Percentiles rank a stretch among this genome's conserved stretches.
Evolutionary conservation across 1,284 basidiomycete species (phyloP).

Genomic region (Ceratobasidium sp.): DNA sequence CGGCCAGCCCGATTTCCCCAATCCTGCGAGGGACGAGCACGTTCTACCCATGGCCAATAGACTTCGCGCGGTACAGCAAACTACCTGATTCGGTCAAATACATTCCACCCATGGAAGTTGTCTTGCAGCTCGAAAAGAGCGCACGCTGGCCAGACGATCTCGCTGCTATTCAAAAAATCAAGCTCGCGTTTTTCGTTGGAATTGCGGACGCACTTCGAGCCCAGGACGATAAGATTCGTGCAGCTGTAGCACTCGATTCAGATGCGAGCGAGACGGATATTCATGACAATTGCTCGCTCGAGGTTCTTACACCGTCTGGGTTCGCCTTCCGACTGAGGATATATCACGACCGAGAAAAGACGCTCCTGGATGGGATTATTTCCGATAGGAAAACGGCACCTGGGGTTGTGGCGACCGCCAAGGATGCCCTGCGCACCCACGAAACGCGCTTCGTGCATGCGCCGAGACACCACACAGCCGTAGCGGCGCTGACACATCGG

Average conservation of each 20-base stretch:
- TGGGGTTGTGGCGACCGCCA: conserved; percentile 56
- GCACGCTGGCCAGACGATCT: conserved; percentile 96
- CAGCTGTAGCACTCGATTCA: conserved; percentile 65
- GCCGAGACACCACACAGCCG: conserved; percentile 84
- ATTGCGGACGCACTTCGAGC: conserved; percentile 67
- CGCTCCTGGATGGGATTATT: conserved; percentile 74
- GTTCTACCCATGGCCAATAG: conserved; percentile 72
- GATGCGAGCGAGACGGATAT: conserved; percentile 61
- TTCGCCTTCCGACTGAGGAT: conserved; percentile 87
- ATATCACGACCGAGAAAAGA: conserved; percentile 86
- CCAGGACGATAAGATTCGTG: conserved; percentile 52
- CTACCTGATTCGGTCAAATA: conserved; percentile 64
- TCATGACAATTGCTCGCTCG: conserved; percentile 74
- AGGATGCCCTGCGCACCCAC: conserved; percentile 71
- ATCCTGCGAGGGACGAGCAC: conserved; percentile 83
- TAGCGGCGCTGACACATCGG: conserved; percentile 80
- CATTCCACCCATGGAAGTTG: conserved; percentile 70
- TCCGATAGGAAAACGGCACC: conserved; percentile 54
- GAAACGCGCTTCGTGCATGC: conserved; percentile 74
- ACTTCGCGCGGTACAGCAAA: conserved; percentile 49
- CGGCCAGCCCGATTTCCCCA: conserved; percentile 75
- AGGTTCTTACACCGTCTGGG: conserved; percentile 80
- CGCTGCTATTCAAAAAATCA: conserved; percentile 90
- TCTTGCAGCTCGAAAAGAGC: conserved; percentile 89
- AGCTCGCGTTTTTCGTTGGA: conserved; percentile 88